Conservation (phyloP, 495 filamentous ascomycete genomes). For the Neurospora sublineolata region DNA sequence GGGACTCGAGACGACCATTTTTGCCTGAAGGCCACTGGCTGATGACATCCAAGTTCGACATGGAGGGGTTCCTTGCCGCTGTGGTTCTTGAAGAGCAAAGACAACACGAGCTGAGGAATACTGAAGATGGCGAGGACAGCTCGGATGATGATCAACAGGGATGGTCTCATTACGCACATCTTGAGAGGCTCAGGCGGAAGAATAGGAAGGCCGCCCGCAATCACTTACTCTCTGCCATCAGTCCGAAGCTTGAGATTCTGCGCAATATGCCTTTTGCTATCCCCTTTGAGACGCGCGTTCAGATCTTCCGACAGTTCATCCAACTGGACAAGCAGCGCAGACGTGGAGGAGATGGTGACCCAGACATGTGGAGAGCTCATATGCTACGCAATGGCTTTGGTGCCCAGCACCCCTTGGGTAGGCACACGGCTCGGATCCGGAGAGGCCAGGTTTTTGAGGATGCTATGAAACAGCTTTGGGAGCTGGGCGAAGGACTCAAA, state of each 20-base stretch:
- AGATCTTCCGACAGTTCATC: slow-evolving; percentile 92
- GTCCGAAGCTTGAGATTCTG: slow-evolving; percentile 78
- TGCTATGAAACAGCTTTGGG: slow-evolving; percentile 75
- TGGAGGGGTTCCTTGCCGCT: slow-evolving; percentile 76
- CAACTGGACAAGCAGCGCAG: slow-evolving; percentile 66
- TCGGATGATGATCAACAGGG: slow-evolving; percentile 31
- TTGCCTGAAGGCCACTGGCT: slow-evolving; percentile 79
- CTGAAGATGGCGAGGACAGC: slow-evolving; percentile 37
- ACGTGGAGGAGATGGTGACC: slow-evolving; percentile 62
- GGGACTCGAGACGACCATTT: slow-evolving; percentile 83
- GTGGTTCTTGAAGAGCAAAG: slow-evolving; percentile 85
- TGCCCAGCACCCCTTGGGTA: slow-evolving; percentile 34
- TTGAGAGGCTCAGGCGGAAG: slow-evolving; percentile 40
- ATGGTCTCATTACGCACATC: slow-evolving; percentile 23
- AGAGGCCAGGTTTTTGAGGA: slow-evolving; percentile 76
- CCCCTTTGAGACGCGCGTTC: slow-evolving; percentile 81
- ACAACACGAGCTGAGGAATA: slow-evolving; percentile 45
- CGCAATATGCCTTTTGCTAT: slow-evolving; percentile 97
- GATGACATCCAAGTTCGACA: slow-evolving; percentile 84
- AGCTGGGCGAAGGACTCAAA: slow-evolving; percentile 70
- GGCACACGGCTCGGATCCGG: slow-evolving; percentile 71
- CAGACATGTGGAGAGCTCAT: slow-evolving; percentile 57
- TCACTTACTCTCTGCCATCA: slow-evolving; percentile 60
- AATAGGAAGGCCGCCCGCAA: slow-evolving; percentile 54
- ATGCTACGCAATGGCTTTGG: slow-evolving; percentile 25